Base-by-base conservation (phyloP, 2,329 filamentous ascomycete genomes). In the Scedosporium minutisporum region DNA sequence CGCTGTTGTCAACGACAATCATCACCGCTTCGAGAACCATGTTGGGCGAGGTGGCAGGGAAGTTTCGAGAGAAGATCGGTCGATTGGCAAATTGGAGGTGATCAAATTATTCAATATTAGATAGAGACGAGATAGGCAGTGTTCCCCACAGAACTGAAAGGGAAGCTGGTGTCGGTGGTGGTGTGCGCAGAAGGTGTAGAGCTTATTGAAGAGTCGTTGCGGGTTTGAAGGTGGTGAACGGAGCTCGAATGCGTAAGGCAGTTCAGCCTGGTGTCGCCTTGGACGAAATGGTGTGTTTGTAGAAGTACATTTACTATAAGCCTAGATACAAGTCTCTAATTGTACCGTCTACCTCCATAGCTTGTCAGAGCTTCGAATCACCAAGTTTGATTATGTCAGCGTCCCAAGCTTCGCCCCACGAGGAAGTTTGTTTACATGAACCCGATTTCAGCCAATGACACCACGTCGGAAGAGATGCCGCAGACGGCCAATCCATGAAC, bases 1-100 rank as follows among this genome's bases (percentile, higher is more conserved):
- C 95, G 81, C 93, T 97, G 83, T 97, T 99, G 84, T 99, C 95
- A 72, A 97, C 91, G 83, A 97, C 88, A 77, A 99, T 91, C 93
- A 99, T 97, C 66, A 96, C 96, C 80, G 95, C 96, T 87, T 99
- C 95, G 78, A 99, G 88, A 78, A 88, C 90, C 95, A 99, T 99
- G 73, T 83, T 93, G 86, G 76, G 76, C 76, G 61, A 62, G 25
- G 33, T 64, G 41, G 57, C 60, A 64, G 33, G 61, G 55, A 64
- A 46, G 29, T 63, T 44, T 62, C 58, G 42, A 46, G 63, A 53
- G 21, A 25, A 25, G 23, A 48, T 16, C 7, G 23, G 10, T 48
- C 23, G 58, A 33, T 51, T n/a, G 25, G 23, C 10, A 57, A 6
- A n/a, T 25, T 55, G 23, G 53, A 29, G 33, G 21, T 33, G 23